phyloP scores from a whole-genome alignment of 345 rosid genomes.

The Corymbia maculata region DNA sequence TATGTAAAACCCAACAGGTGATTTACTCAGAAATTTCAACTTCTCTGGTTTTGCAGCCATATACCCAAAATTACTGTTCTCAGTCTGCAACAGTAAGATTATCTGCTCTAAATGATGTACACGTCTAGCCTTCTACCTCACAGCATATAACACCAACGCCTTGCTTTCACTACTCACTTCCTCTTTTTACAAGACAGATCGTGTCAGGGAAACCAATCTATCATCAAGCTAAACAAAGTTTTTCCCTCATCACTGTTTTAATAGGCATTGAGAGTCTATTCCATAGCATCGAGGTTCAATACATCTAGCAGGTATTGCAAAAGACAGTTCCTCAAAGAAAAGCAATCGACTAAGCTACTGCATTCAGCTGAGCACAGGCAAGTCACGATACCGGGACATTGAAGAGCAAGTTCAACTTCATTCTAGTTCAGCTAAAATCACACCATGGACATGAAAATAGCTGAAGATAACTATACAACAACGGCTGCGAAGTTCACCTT shows the following conservation, averaged over 20 bases:
- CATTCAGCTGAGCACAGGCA: background rate
- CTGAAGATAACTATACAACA: background rate
- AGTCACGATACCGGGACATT: background rate
- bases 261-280: background rate
- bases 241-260: background rate
- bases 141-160: background rate
- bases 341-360: background rate
- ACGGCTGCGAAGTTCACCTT: slow-evolving; percentile 31
- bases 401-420: background rate
- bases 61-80: background rate
- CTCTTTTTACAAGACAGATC: background rate
- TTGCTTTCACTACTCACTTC: background rate
- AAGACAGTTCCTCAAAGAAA: background rate
- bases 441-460: background rate
- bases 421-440: background rate
- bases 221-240: background rate
- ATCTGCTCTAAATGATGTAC: background rate
- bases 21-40: background rate
- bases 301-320: background rate
- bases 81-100: background rate
- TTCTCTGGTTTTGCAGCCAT: background rate
- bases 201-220: background rate
- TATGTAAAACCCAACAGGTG: background rate
- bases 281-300: background rate
- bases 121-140: background rate